A percentile compares a stretch with the other conserved stretches of the same genome.
Evolutionary conservation across 441 rosid genomes (phyloP).

Genomic region (Euphorbia celastroides): DNA sequence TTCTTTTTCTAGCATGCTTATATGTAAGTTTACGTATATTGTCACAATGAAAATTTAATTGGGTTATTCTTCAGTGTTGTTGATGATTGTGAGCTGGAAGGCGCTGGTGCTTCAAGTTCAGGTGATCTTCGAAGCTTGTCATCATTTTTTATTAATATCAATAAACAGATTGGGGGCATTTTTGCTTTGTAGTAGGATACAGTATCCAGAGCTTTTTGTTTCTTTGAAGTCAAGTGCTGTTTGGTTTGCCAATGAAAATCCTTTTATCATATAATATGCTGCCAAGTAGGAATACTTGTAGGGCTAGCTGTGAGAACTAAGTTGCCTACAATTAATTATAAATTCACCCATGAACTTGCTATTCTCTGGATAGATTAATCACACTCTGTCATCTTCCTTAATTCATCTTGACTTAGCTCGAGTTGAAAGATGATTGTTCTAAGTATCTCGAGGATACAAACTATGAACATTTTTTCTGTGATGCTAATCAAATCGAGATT

Average conservation of each 20-base stretch:
- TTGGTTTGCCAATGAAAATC: background rate
- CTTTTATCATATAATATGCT: background rate
- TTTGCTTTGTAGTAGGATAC: too few relatives aligned
- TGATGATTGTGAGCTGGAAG: slow-evolving; percentile 48
- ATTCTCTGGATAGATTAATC: background rate
- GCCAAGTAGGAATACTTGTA: background rate
- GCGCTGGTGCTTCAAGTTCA: slow-evolving; percentile 42
- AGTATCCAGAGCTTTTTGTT: too few relatives aligned
- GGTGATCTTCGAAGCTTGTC: slow-evolving; percentile 31
- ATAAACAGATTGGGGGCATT: background rate
- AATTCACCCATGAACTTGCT: background rate
- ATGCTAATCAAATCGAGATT: background rate
- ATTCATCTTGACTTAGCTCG: background rate
- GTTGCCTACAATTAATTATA: background rate
- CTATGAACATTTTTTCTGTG: background rate
- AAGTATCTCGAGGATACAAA: background rate
- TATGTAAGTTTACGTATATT: background rate
- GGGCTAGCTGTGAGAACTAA: background rate
- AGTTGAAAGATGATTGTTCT: background rate
- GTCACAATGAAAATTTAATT: slow-evolving; percentile 11
- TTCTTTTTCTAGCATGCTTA: too few relatives aligned
- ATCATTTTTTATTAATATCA: background rate
- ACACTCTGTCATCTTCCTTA: background rate
- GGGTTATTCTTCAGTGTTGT: slow-evolving; percentile 46
- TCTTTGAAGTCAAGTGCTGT: background rate